Evolutionary conservation across 2,329 filamentous ascomycete genomes (phyloP).

Genomic region (Cladophialophora psammophila): DNA sequence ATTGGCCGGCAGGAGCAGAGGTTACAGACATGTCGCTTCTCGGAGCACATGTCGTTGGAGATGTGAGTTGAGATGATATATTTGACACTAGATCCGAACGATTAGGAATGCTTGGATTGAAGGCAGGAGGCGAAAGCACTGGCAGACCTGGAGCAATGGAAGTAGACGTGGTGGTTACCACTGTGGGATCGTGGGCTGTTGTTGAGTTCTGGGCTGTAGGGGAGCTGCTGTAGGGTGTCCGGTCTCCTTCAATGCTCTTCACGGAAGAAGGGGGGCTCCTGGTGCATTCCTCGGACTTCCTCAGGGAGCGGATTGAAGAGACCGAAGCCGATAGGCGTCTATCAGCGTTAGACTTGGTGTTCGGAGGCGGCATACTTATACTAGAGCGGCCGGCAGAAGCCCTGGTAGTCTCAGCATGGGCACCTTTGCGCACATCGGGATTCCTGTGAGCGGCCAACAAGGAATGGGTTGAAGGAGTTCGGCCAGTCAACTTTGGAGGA

Average conservation of each 20-base stretch:
- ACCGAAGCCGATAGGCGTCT: slow-evolving; percentile 38
- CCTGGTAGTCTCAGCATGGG: slow-evolving; percentile 66
- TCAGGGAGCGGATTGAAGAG: slow-evolving; percentile 25
- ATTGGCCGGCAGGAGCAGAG: slow-evolving; percentile 25
- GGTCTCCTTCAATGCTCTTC: slow-evolving; percentile 47
- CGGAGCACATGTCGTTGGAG: slow-evolving; percentile 17
- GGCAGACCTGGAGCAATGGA: slow-evolving; percentile 35
- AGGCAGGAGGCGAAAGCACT: slow-evolving; percentile 37
- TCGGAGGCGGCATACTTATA: slow-evolving; percentile 69
- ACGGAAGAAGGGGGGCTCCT: slow-evolving; percentile 38
- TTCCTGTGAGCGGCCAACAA: slow-evolving; percentile 54
- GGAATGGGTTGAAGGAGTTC: slow-evolving; percentile 47
- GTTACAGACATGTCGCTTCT: slow-evolving; percentile 21
- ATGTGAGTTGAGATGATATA: slow-evolving; percentile 23
- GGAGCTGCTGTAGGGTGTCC: slow-evolving; percentile 43
- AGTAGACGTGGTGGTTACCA: slow-evolving; percentile 39
- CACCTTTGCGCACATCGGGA: slow-evolving; percentile 58
- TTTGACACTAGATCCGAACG: slow-evolving; percentile 34
- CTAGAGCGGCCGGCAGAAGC: slow-evolving; percentile 66
- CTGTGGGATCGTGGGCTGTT: slow-evolving; percentile 38
- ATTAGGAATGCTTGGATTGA: slow-evolving; percentile 34
- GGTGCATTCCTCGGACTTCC: slow-evolving; percentile 33
- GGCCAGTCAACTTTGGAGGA: slow-evolving; percentile 18
- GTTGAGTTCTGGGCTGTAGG: slow-evolving; percentile 34
- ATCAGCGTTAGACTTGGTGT: slow-evolving; percentile 44